Percentiles rank a stretch among this genome's conserved stretches.
Conservation (phyloP, 805 yeast species). For the Wickerhamomyces strasburgensis region DNA sequence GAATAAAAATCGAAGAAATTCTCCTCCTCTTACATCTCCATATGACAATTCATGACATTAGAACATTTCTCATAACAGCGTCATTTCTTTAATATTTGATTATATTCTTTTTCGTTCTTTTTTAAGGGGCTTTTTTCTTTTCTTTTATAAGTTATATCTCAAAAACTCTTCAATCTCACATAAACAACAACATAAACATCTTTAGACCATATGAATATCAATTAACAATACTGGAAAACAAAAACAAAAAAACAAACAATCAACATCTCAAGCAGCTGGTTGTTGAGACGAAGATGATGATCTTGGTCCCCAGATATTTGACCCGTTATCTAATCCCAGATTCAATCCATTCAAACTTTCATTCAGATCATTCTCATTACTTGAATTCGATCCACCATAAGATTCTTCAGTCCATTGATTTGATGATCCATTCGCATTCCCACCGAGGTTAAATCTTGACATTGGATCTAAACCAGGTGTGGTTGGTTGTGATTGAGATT, state of each 20-base stretch:
- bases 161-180: too few relatives aligned
- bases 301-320: conserved; percentile 27
- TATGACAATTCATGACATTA: too few relatives aligned
- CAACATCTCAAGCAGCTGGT: conserved; percentile 8
- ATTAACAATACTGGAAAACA: too few relatives aligned
- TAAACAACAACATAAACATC: too few relatives aligned
- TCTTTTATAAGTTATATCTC: too few relatives aligned
- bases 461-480: conserved; percentile 27
- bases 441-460: conserved; percentile 20
- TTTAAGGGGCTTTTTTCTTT: too few relatives aligned
- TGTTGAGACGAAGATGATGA: conserved; percentile 8
- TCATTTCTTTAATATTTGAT: too few relatives aligned
- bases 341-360: conserved; percentile 24
- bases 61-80: too few relatives aligned
- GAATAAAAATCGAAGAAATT: too few relatives aligned
- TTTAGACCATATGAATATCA: too few relatives aligned
- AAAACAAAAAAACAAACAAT: background rate
- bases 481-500: conserved; percentile 26
- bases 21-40: too few relatives aligned
- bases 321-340: conserved; percentile 21
- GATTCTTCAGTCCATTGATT: conserved; percentile 7
- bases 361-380: conserved; percentile 20
- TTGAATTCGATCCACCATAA: conserved; percentile 6
- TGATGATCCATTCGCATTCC: conserved; percentile 3
- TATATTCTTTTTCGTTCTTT: too few relatives aligned